A percentile compares a stretch with the other conserved stretches of the same genome.
phyloP scores from a whole-genome alignment of 495 filamentous ascomycete genomes.

The Talaromyces liani region DNA sequence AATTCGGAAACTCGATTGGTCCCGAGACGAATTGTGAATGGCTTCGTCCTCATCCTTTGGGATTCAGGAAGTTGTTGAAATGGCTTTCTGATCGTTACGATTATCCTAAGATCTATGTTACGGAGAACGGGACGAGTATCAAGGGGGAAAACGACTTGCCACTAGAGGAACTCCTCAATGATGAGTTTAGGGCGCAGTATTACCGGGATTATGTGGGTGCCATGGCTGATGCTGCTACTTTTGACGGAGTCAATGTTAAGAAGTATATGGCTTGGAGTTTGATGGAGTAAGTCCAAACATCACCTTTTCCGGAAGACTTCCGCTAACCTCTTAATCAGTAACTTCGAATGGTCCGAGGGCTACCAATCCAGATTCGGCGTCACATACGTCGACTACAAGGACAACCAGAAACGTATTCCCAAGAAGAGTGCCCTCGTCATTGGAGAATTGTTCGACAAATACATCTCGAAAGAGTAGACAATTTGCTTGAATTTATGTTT shows the following conservation, averaged over 20 bases:
- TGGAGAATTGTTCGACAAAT: slow-evolving; percentile 50
- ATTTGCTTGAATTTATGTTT: not conserved
- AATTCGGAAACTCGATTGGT: slow-evolving; percentile 60
- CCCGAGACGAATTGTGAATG: slow-evolving; percentile 70
- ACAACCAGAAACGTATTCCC: slow-evolving; percentile 65
- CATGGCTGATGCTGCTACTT: slow-evolving; percentile 56
- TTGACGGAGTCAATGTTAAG: slow-evolving; percentile 63
- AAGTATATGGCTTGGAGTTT: slow-evolving; percentile 78
- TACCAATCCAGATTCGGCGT: slow-evolving; percentile 79
- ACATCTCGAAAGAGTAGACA: slow-evolving; percentile 24
- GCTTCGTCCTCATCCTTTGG: slow-evolving; percentile 62
- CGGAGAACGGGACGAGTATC: slow-evolving; percentile 73
- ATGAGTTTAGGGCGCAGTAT: slow-evolving; percentile 69
- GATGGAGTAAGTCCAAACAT: slow-evolving; percentile 47
- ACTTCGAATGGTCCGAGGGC: slow-evolving; percentile 64
- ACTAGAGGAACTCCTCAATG: slow-evolving; percentile 59
- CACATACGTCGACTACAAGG: slow-evolving; percentile 68
- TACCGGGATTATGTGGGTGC: slow-evolving; percentile 66
- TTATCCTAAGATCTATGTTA: slow-evolving; percentile 70
- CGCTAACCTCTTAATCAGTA: slow-evolving; percentile 21
- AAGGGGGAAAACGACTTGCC: slow-evolving; percentile 72
- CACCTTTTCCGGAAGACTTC: not conserved
- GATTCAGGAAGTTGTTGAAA: slow-evolving; percentile 68
- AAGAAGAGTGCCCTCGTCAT: slow-evolving; percentile 71
- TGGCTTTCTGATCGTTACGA: slow-evolving; percentile 74